A percentile compares a stretch with the other conserved stretches of the same genome.
Conservation (phyloP, 495 filamentous ascomycete species). For the Penicillium coprophilum region DNA sequence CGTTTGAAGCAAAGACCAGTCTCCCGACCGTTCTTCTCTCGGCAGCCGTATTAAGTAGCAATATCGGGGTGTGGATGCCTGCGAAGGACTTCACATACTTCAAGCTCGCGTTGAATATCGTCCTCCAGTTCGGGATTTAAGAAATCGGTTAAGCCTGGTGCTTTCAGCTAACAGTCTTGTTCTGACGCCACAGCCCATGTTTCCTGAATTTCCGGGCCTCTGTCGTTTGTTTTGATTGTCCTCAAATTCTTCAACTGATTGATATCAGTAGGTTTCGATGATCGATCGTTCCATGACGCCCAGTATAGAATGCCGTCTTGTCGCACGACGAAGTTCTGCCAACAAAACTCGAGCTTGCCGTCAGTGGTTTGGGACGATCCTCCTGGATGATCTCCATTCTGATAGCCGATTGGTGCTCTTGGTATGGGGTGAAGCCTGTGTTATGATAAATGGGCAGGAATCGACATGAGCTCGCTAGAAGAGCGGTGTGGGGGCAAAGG, state of each 20-base stretch:
- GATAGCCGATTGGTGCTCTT: background rate
- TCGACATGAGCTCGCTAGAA: background rate
- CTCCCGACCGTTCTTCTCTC: background rate
- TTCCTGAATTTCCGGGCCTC: background rate
- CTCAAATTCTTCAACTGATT: background rate
- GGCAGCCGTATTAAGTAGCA: background rate
- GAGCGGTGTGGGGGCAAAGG: background rate
- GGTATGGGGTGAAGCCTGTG: background rate
- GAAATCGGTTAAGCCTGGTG: background rate
- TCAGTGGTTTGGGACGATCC: background rate
- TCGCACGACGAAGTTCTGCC: background rate
- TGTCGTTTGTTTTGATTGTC: background rate
- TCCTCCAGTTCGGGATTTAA: background rate
- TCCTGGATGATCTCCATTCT: background rate
- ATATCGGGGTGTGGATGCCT: background rate
- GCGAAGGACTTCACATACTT: background rate
- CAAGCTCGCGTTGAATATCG: background rate
- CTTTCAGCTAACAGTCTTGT: background rate
- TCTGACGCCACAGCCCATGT: background rate
- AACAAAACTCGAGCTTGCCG: background rate
- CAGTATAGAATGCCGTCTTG: background rate
- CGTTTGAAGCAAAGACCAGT: background rate
- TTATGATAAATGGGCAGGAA: background rate
- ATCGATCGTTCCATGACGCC: background rate
- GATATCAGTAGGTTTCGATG: background rate